These are phyloP conservation scores for Blastobotrys americana DNA, from an alignment of 805 yeast species.

Conservation along the genomic window DNA sequence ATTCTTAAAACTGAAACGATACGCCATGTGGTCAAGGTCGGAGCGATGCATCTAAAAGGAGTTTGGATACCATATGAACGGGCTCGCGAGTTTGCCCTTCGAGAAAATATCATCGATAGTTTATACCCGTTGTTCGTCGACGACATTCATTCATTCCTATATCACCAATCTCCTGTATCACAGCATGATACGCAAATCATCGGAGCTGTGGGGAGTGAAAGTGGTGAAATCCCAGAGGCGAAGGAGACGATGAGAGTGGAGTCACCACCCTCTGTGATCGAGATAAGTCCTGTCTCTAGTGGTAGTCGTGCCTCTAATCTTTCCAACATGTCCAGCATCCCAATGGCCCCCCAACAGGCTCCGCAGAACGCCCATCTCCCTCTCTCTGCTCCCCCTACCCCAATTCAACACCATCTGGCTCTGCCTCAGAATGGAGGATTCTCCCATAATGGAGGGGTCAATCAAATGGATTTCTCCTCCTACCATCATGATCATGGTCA, in stretches of 20 bases:
- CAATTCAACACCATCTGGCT: not conserved
- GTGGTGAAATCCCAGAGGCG: too few species aligned
- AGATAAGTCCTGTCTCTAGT: not conserved
- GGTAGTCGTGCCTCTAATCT: too few species aligned
- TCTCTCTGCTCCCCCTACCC: not conserved
- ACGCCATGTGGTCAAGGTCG: slow-evolving; percentile 76
- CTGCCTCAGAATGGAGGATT: not conserved
- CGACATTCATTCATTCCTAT: slow-evolving; percentile 48
- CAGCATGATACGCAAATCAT: too few species aligned
- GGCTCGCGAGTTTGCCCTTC: slow-evolving; percentile 73
- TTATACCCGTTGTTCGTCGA: slow-evolving; percentile 65
- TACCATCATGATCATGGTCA: too few species aligned
- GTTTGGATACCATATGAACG: slow-evolving; percentile 87
- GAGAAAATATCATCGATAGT: slow-evolving; percentile 63
- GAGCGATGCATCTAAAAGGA: slow-evolving; percentile 82
- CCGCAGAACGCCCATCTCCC: not conserved
- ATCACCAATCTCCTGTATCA: slow-evolving; percentile 27
- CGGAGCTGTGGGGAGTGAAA: too few species aligned
- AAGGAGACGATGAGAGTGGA: too few species aligned
- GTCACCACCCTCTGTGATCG: too few species aligned
- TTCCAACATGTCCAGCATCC: too few species aligned
- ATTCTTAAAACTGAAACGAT: slow-evolving; percentile 68
- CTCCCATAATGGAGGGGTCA: not conserved
- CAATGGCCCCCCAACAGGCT: not conserved
- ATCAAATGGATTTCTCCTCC: not conserved